Conservation (phyloP, 306 rosid species). For the Luffa aegyptiaca region DNA sequence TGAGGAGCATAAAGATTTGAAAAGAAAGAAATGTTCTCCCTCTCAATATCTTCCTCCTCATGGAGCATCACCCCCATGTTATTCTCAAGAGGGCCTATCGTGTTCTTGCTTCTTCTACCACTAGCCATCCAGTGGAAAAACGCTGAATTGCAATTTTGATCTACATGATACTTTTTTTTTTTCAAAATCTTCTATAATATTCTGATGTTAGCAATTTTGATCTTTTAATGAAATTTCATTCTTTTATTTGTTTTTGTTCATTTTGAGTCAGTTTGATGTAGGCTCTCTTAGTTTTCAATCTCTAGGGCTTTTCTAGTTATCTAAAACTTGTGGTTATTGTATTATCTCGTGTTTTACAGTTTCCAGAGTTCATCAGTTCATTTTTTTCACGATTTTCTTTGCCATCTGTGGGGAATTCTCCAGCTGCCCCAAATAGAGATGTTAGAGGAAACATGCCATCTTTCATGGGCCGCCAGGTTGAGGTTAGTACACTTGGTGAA, state of each 20-base stretch:
- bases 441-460: constrained; percentile 43
- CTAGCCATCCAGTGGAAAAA: too few relatives aligned
- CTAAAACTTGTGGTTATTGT: constrained; percentile 14
- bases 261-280: neutral
- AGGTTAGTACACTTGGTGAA: constrained; percentile 42
- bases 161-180: neutral
- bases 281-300: neutral
- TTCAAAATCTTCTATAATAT: neutral
- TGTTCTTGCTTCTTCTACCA: too few relatives aligned
- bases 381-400: constrained; percentile 58
- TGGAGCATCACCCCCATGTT: too few relatives aligned
- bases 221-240: neutral
- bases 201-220: neutral
- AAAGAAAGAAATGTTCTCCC: too few relatives aligned
- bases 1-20: too few relatives aligned
- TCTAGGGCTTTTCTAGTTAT: neutral
- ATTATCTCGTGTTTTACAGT: constrained; percentile 33
- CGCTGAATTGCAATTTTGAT: too few relatives aligned
- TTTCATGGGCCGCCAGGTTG: constrained; percentile 50
- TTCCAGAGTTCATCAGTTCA: constrained; percentile 61
- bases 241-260: neutral
- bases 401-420: constrained; percentile 63
- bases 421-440: constrained; percentile 48
- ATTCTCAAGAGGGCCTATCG: too few relatives aligned
- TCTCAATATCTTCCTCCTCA: too few relatives aligned